Base-by-base conservation (phyloP, 768 basidiomycete genomes). In the Tulasnella sp. region DNA sequence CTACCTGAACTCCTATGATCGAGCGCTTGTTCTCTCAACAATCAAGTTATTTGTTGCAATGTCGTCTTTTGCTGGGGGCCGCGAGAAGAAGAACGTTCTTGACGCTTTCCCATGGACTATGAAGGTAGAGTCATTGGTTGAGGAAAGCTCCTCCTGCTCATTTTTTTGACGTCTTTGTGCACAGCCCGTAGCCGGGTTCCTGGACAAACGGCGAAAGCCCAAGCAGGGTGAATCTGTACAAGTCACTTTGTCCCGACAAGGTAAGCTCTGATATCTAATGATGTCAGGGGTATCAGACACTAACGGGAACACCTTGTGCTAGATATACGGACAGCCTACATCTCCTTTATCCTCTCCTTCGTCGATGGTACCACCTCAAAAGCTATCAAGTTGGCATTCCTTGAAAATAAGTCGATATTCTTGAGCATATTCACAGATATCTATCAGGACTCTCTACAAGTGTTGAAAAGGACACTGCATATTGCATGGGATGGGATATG, bases 321-420 rank as follows among this genome's bases (percentile, higher is more conserved):
- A 85, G 91, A 92, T 68, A 91, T 92, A 46, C 79, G 90, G 38
- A 87, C 87, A 0, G 74, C 85, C 3, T 88, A 84, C 50, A 68
- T 90, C 41, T 70, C 83, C 1, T 81, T 92, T 64, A 72, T 91
- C 12, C 74, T 90, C 12, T 85, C 86, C 0, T 86, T 91, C 67
- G 70, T 91, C 44, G 75, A 80, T 45, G 66, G 68, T 34, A 70
- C 75, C 24, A 74, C 73, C 2, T 62, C 75, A 1, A 68, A 77
- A 10, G 72, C 76, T 41, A 70, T 82, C 63, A 92, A 89, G 68
- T 68, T 76, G 0, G 68, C 75, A 0, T 83, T 90, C 66, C 71
- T 89, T 15, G 85, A 88, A 63, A 82, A 87, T 66, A 83, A 82
- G 59, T 83, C 85, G 15, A 66, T 73, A 0, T 81, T 91, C 64